Base-by-base conservation (phyloP, 768 basidiomycete genomes). In the Tubosaeta brunneosetosa region DNA sequence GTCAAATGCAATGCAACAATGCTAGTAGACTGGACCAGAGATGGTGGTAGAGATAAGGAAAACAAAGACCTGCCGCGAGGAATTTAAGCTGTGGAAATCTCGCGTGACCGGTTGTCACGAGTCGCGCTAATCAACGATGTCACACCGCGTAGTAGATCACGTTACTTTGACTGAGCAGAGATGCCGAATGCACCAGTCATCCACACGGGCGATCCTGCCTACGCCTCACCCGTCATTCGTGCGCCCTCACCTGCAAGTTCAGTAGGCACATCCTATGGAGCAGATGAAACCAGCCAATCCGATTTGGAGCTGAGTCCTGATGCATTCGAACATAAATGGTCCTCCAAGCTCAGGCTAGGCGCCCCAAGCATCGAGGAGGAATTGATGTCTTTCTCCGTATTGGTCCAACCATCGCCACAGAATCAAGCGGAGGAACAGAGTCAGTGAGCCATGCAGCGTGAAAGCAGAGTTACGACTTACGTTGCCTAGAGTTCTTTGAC, bases 211-310 rank as follows among this genome's bases (percentile, higher is more conserved):
- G 70, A 71, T 44, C 71, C 71, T 31, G 70, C 69, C 2, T 78
- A 78, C 52, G 76, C 71, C 31, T 68, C 77, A 1, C 76, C 77
- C 3, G 66, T 78, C 51, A 70, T 77, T 19, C 73, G 77, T 33
- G 69, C 73, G 8, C 71, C 75, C 5, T 78, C 77, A 3, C 78
- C 77, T 29, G 73, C 74, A 8, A 75, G 73, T 47, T 76, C 77
- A 13, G 68, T 78, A 45, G 76, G 73, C 34, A 77, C 77, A 38
- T 67, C 73, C n/a, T 77, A 77, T 31, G 74, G 71, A 7, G 66
- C 65, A 14, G 78, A 78, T 58, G 74, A 77, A 55, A 77, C 78
- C n/a, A 60, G 59, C 34, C 62, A 62, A n/a, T 70, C 70, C 4
- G 77, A 78, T 51, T 54, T 53, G n/a, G 69, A 68, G 52, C 62